These are phyloP conservation scores for Debaryomyces tyrocola DNA, from an alignment of 805 yeast genomes.

Conservation along the genomic window DNA sequence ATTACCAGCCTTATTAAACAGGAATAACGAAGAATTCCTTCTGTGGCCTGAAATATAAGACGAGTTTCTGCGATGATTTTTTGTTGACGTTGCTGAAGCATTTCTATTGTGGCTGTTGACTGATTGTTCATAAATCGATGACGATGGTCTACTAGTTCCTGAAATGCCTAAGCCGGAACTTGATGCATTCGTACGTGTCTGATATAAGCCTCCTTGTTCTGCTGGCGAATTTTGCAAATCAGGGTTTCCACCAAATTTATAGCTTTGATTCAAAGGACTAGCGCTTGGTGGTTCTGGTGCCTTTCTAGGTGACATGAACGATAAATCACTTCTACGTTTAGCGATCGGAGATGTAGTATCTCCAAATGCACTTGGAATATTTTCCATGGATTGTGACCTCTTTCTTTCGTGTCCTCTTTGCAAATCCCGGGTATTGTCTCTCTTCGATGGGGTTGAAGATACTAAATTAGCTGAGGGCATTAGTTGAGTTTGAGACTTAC, in stretches of 20 bases:
- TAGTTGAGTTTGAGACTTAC: conserved; percentile 20
- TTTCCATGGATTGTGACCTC: conserved; percentile 53
- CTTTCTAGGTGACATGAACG: conserved; percentile 66
- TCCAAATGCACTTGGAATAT: conserved; percentile 17
- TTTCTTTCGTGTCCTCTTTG: conserved; percentile 41
- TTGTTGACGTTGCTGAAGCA: conserved; percentile 35
- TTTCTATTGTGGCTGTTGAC: conserved; percentile 42
- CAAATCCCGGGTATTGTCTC: neutral
- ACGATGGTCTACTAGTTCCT: conserved; percentile 41
- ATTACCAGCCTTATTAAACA: conserved; percentile 35
- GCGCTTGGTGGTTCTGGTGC: conserved; percentile 69
- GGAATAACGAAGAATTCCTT: conserved; percentile 61
- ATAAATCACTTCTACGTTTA: conserved; percentile 4
- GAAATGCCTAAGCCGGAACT: conserved; percentile 16
- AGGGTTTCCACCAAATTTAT: conserved; percentile 32
- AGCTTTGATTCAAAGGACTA: conserved; percentile 27
- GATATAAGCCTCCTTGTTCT: conserved; percentile 9
- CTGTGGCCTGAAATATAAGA: conserved; percentile 43
- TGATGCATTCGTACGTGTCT: conserved; percentile 24
- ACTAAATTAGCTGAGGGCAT: conserved; percentile 42
- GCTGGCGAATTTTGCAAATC: conserved; percentile 6
- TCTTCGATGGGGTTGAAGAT: conserved; percentile 4
- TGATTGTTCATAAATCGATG: conserved; percentile 51
- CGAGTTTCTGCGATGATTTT: conserved; percentile 23
- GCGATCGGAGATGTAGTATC: neutral